A percentile compares a stretch with the other conserved stretches of the same genome.
phyloP scores from a whole-genome alignment of 2,329 filamentous ascomycete genomes.

The Colletotrichum paranaense region DNA sequence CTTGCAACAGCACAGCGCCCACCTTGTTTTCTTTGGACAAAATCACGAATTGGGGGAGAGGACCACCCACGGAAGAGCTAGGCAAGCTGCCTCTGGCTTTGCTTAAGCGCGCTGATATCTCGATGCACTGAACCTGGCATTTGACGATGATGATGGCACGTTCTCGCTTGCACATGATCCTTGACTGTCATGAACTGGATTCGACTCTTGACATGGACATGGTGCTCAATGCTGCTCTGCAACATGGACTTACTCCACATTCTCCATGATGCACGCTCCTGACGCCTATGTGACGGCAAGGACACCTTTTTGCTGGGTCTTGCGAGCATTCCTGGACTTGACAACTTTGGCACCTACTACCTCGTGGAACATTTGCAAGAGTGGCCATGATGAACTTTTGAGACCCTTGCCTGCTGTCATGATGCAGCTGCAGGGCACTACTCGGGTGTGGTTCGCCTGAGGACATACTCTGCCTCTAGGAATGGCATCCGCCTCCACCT shows the following conservation, averaged over 20 bases:
- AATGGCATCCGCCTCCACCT: conserved; percentile 46
- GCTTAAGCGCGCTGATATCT: conserved; percentile 25
- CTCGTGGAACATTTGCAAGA: conserved; percentile 3
- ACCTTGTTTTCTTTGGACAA: conserved; percentile 30
- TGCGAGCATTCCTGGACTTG: conserved; percentile 8
- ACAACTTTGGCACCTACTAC: background rate
- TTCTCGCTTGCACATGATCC: conserved; percentile 33
- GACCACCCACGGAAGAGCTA: background rate
- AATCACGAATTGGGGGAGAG: background rate
- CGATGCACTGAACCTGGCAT: conserved; percentile 32
- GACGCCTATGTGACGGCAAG: conserved; percentile 20
- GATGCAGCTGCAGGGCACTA: background rate
- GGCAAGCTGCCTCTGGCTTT: conserved; percentile 20
- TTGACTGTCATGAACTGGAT: conserved; percentile 34
- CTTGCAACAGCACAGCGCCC: conserved; percentile 31
- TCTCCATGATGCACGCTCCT: conserved; percentile 29
- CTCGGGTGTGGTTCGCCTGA: background rate
- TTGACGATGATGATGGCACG: conserved; percentile 36
- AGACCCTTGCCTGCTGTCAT: conserved; percentile 8
- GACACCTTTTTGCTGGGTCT: conserved; percentile 6
- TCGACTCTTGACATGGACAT: conserved; percentile 30
- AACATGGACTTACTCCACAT: conserved; percentile 26
- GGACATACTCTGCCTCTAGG: background rate
- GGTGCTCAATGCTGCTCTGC: conserved; percentile 29
- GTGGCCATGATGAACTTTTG: conserved; percentile 18